Percentiles rank a stretch among this genome's conserved stretches.
Conservation (phyloP, 2,329 filamentous ascomycete species). For the Rutstroemia sp. region DNA sequence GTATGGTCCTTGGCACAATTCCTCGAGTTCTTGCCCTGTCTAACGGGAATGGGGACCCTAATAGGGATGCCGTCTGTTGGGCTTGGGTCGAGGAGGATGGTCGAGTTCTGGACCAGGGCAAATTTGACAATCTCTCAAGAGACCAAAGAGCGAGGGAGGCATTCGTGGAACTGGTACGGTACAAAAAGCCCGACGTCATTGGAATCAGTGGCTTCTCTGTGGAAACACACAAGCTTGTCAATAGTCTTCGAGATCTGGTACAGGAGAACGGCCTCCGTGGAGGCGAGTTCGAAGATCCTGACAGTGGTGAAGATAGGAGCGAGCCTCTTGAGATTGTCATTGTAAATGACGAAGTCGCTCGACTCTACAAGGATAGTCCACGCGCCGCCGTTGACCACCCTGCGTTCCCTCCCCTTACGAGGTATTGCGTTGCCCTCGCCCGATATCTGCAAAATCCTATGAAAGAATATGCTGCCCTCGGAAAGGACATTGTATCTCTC, state of each 20-base stretch:
- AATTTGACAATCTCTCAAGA: slow-evolving; percentile 69
- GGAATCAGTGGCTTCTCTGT: slow-evolving; percentile 83
- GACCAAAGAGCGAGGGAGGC: slow-evolving; percentile 60
- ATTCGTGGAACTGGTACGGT: slow-evolving; percentile 72
- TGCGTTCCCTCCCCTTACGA: slow-evolving; percentile 65
- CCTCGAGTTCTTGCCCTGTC: slow-evolving; percentile 83
- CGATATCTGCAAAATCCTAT: slow-evolving; percentile 92
- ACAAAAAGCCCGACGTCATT: slow-evolving; percentile 81
- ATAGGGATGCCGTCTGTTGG: slow-evolving; percentile 79
- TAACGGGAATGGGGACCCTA: slow-evolving; percentile 69
- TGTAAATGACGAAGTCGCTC: slow-evolving; percentile 95
- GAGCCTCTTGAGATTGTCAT: slow-evolving; percentile 83
- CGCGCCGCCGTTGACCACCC: slow-evolving; percentile 76
- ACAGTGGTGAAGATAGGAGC: slow-evolving; percentile 66
- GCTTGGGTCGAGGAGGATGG: slow-evolving; percentile 92
- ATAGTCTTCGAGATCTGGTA: slow-evolving; percentile 72
- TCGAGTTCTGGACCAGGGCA: slow-evolving; percentile 80
- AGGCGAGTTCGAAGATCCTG: slow-evolving; percentile 71
- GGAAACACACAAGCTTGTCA: slow-evolving; percentile 76
- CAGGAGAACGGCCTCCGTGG: slow-evolving; percentile 70
- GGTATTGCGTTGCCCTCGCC: slow-evolving; percentile 85
- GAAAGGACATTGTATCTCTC: slow-evolving; percentile 79
- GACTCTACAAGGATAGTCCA: slow-evolving; percentile 86
- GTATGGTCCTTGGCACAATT: slow-evolving; percentile 79
- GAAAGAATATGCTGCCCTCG: slow-evolving; percentile 91